Conservation (phyloP, 306 rosid species). For the Chamaecrista fasciculata region DNA sequence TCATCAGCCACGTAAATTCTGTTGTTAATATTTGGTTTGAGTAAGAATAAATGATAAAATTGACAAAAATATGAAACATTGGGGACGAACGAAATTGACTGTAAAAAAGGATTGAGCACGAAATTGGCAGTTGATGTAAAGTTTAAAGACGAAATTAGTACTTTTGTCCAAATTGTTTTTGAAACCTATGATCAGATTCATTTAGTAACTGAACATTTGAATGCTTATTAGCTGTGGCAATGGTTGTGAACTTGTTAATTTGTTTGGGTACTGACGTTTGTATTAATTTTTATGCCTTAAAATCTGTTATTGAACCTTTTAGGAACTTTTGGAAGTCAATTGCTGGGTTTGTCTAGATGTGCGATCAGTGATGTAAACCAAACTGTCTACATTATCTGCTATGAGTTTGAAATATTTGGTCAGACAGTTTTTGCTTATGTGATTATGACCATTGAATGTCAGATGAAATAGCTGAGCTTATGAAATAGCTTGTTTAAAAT, state of each 20-base stretch:
- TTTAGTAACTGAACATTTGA: neutral
- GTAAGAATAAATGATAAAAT: too few relatives aligned
- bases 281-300: too few relatives aligned
- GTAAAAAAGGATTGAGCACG: too few relatives aligned
- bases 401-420: neutral
- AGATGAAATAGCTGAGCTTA: neutral
- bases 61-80: too few relatives aligned
- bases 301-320: neutral
- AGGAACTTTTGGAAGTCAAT: neutral
- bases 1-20: too few relatives aligned
- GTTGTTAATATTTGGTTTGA: too few relatives aligned
- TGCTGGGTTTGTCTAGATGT: too few relatives aligned
- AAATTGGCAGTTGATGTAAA: too few relatives aligned
- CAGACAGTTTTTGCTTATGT: neutral
- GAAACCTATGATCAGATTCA: neutral
- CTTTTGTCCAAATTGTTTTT: too few relatives aligned
- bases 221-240: neutral
- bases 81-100: too few relatives aligned
- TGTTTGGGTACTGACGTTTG: neutral
- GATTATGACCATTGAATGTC: neutral
- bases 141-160: too few relatives aligned
- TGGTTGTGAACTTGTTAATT: neutral
- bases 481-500: too few relatives aligned
- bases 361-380: neutral
- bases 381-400: neutral